Evolutionary conservation across 2,329 filamentous ascomycete species (phyloP).

Genomic region (Hypoxylon sp.): DNA sequence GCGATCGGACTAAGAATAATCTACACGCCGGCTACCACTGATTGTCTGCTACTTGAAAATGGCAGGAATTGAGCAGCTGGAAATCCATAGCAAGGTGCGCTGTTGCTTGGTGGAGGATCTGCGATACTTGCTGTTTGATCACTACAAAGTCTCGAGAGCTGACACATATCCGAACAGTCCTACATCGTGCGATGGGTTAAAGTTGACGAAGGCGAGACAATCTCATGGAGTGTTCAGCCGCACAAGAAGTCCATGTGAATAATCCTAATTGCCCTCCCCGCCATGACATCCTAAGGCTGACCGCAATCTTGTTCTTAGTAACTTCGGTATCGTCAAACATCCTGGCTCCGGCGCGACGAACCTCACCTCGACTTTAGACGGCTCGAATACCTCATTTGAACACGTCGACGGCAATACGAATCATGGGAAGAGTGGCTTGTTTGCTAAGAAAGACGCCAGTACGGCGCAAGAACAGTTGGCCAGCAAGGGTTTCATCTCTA

Average conservation of each 20-base stretch:
- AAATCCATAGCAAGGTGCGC: slow-evolving; percentile 95
- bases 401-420: slow-evolving; percentile 52
- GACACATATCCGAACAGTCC: slow-evolving; percentile 68
- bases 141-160: slow-evolving; percentile 19
- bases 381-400: slow-evolving; percentile 61
- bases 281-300: slow-evolving; percentile 33
- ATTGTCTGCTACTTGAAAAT: slow-evolving; percentile 60
- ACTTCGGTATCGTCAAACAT: slow-evolving; percentile 98
- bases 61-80: slow-evolving; percentile 95
- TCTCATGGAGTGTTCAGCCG: slow-evolving; percentile 97
- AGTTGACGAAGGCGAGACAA: slow-evolving; percentile 88
- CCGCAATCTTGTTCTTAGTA: slow-evolving; percentile 60
- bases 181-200: slow-evolving; percentile 98
- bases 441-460: slow-evolving; percentile 67
- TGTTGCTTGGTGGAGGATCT: slow-evolving; percentile 3
- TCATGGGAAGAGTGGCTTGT: slow-evolving; percentile 59
- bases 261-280: slow-evolving; percentile 7
- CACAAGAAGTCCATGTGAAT: slow-evolving; percentile 93
- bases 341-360: slow-evolving; percentile 76
- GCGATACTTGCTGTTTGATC: neutral
- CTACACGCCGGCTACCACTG: slow-evolving; percentile 14
- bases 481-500: slow-evolving; percentile 74
- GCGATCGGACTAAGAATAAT: slow-evolving; percentile 9
- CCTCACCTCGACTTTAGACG: slow-evolving; percentile 58
- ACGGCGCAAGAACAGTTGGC: slow-evolving; percentile 73